Base-by-base conservation (phyloP, 441 rosid species). In the Adansonia gregorii region DNA sequence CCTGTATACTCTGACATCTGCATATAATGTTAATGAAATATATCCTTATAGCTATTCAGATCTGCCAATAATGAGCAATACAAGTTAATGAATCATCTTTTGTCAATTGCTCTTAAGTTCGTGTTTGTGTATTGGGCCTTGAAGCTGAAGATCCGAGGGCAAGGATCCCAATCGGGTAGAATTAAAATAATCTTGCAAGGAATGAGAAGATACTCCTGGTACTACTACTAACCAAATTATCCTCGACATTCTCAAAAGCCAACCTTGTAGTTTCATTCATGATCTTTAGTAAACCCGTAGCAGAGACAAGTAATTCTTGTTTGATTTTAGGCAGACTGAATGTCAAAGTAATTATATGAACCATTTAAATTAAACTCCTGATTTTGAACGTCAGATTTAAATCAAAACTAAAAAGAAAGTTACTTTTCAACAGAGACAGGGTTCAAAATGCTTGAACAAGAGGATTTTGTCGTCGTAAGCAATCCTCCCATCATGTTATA, bases 401-500 rank as follows among this genome's bases (percentile, higher is more conserved):
- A 63, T 63, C 9, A 31, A 31, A 56, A 63, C 4, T 31, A 6
- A 60, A 60, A 1, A 8, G 6, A 22, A n/a, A 17, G 84, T 86
- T 65, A 46, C 91, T 95, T 90, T 87, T 83, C 20, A 89, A 82
- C 83, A 87, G 70, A 87, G 84, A 63, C 97, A 89, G 0, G 78
- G 22, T 1, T 95, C 94, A 52, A 92, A 92, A 78, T 93, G 98
- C 86, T 90, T 91, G 81, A 81, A 93, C 82, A 84, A 68, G 58
- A 87, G 85, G 74, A 84, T 73, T 12, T 64, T 79, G 75, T 91
- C 89, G 58, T 92, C 94, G 11, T 77, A 92, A 3, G 98, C 97
- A 84, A 93, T 45, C 84, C 98, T 86, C 49, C 92, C 72, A 93
- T 95, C 65, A 95, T 63, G 78, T 93, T 97, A 65, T 89, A 86